Conservation (phyloP, 2,329 filamentous ascomycete species). For the Clonostachys rhizophaga region DNA sequence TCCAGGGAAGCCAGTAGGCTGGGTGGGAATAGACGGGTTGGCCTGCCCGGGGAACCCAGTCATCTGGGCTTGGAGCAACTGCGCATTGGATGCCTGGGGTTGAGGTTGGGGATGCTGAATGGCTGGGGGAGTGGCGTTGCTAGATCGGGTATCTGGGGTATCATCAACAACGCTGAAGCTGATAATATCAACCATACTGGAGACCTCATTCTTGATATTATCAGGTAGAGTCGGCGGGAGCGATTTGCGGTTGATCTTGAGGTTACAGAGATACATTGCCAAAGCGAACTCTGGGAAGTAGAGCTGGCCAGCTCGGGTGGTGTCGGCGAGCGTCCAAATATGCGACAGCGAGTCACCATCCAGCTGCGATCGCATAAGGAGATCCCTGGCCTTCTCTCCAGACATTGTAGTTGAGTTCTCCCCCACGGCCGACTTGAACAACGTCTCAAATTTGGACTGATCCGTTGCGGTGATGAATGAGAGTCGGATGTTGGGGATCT, state of each 20-base stretch:
- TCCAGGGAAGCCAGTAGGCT: slow-evolving; percentile 22
- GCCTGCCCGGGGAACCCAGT: slow-evolving; percentile 60
- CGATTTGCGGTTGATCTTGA: slow-evolving; percentile 83
- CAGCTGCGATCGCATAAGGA: slow-evolving; percentile 83
- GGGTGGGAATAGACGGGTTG: slow-evolving; percentile 17
- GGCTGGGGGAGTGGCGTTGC: slow-evolving; percentile 50
- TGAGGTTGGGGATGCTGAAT: slow-evolving; percentile 61
- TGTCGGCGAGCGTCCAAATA: slow-evolving; percentile 94
- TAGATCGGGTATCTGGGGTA: slow-evolving; percentile 14
- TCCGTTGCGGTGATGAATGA: slow-evolving; percentile 95
- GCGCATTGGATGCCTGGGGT: slow-evolving; percentile 68
- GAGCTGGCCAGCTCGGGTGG: slow-evolving; percentile 91
- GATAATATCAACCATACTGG: slow-evolving; percentile 99
- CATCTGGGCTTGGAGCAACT: slow-evolving; percentile 61
- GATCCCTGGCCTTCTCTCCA: slow-evolving; percentile 86
- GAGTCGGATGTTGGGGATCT: slow-evolving; percentile 89
- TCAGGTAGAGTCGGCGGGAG: slow-evolving; percentile 75
- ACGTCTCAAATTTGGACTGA: slow-evolving; percentile 93
- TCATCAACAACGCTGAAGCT: slow-evolving; percentile 89
- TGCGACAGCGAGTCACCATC: slow-evolving; percentile 84
- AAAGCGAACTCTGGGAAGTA: slow-evolving; percentile 97
- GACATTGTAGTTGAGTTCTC: slow-evolving; percentile 81
- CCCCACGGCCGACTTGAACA: slow-evolving; percentile 94
- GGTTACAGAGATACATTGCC: slow-evolving; percentile 97
- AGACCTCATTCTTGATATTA: slow-evolving; percentile 90